Evolutionary conservation across 768 basidiomycete species (phyloP).

Genomic region (Boletellus emodensis): DNA sequence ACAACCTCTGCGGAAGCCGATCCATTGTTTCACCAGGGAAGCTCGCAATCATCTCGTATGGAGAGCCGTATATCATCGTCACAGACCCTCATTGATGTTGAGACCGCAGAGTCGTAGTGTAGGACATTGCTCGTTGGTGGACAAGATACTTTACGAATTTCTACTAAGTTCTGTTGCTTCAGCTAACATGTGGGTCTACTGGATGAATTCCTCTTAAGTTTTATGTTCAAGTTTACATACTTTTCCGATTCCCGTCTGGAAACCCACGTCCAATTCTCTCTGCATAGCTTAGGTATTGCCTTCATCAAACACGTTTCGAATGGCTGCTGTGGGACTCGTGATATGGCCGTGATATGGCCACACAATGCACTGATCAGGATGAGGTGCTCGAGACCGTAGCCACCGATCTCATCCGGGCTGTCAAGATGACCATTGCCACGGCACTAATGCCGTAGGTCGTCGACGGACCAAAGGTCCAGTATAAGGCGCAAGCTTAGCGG

Average conservation of each 20-base stretch:
- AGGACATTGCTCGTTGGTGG: constrained; percentile 9
- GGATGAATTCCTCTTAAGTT: neutral
- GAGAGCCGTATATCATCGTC: constrained; percentile 28
- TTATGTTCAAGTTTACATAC: constrained; percentile 13
- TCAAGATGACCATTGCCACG: constrained; percentile 59
- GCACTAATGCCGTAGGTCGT: constrained; percentile 67
- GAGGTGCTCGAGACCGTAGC: constrained; percentile 15
- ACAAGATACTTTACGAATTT: constrained; percentile 24
- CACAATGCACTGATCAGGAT: constrained; percentile 5
- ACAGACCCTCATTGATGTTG: constrained; percentile 30
- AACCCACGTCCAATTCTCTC: constrained; percentile 2
- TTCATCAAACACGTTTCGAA: neutral
- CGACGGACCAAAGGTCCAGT: constrained; percentile 86
- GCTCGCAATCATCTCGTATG: constrained; percentile 27
- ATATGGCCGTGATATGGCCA: too few species aligned
- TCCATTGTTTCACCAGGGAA: constrained; percentile 23
- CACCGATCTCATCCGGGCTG: constrained; percentile 52
- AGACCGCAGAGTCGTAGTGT: constrained; percentile 21
- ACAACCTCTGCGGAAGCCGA: constrained; percentile 19
- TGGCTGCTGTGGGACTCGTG: neutral
- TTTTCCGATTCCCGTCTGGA: neutral
- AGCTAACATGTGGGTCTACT: constrained; percentile 24
- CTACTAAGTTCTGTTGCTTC: constrained; percentile 31
- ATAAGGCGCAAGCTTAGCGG: constrained; percentile 70
- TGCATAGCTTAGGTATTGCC: neutral